These are phyloP conservation scores for Populus hybrid DNA, from an alignment of 441 rosid genomes.

Conservation along the genomic window DNA sequence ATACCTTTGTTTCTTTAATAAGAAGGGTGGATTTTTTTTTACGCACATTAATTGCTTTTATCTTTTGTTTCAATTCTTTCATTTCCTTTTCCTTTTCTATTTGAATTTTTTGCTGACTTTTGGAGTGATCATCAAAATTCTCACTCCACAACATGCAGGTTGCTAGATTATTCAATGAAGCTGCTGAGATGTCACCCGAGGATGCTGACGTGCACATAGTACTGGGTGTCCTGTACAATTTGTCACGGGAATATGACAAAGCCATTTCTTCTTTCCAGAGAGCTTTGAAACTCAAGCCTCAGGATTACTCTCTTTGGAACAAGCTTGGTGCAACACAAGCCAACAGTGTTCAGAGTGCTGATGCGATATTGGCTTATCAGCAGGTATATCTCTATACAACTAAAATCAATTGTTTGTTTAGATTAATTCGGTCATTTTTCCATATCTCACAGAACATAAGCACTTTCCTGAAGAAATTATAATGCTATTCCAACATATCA, in stretches of 20 bases:
- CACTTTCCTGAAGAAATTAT: background rate
- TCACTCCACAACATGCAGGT: slow-evolving; percentile 42
- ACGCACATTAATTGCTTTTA: background rate
- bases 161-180: slow-evolving; percentile 78
- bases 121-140: slow-evolving; percentile 6
- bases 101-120: background rate
- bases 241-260: slow-evolving; percentile 87
- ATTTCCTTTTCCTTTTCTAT: background rate
- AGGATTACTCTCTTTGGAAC: slow-evolving; percentile 98
- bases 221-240: slow-evolving; percentile 86
- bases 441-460: slow-evolving; percentile 1
- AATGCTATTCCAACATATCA: background rate
- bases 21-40: background rate
- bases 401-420: background rate
- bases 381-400: slow-evolving; percentile 40
- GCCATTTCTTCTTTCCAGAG: slow-evolving; percentile 81
- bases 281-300: slow-evolving; percentile 87
- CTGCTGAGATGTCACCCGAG: slow-evolving; percentile 86
- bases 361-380: slow-evolving; percentile 97
- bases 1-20: background rate
- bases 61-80: background rate
- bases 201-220: slow-evolving; percentile 97
- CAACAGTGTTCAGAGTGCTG: slow-evolving; percentile 95
- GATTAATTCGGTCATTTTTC: background rate
- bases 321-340: slow-evolving; percentile 99